phyloP scores from a whole-genome alignment of 768 basidiomycete genomes.

The Suillus tomentosus region DNA sequence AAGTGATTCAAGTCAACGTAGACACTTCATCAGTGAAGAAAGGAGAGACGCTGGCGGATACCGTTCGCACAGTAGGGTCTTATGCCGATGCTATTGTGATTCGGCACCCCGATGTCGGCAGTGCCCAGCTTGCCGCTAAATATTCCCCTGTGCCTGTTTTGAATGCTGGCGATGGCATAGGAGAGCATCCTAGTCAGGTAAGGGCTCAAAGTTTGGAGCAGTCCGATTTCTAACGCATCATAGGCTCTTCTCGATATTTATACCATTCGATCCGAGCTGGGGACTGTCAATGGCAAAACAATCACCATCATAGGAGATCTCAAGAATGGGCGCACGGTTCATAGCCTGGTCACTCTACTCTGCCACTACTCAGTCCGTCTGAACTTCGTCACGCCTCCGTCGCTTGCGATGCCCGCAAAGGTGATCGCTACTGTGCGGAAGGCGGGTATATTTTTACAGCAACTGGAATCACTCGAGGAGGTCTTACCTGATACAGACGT shows the following conservation, averaged over 20 bases:
- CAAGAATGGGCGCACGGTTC: slow-evolving; percentile 97
- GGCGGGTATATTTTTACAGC: slow-evolving; percentile 75
- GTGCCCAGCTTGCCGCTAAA: slow-evolving; percentile 94
- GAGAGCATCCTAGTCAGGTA: slow-evolving; percentile 96
- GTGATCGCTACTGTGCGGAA: slow-evolving; percentile 84
- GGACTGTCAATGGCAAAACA: slow-evolving; percentile 94
- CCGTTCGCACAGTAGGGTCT: slow-evolving; percentile 90
- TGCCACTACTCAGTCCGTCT: slow-evolving; percentile 91
- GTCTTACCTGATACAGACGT: slow-evolving; percentile 94
- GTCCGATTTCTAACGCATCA: slow-evolving; percentile 13
- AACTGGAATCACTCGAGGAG: slow-evolving; percentile 89
- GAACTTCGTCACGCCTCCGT: slow-evolving; percentile 91
- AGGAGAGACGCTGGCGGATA: slow-evolving; percentile 92
- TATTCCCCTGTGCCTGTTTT: slow-evolving; percentile 93
- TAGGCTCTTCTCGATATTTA: slow-evolving; percentile 86
- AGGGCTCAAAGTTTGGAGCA: slow-evolving; percentile 18
- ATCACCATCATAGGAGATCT: slow-evolving; percentile 93
- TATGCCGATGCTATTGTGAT: slow-evolving; percentile 95
- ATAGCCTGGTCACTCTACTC: slow-evolving; percentile 90
- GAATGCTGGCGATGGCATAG: slow-evolving; percentile 96
- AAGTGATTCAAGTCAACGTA: slow-evolving; percentile 83
- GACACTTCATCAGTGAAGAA: slow-evolving; percentile 89
- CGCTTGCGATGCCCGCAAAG: slow-evolving; percentile 84
- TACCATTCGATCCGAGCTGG: slow-evolving; percentile 96
- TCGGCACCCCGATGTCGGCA: slow-evolving; percentile 92